Evolutionary conservation across 495 filamentous ascomycete species (phyloP).

Genomic region (Neurospora sp.): DNA sequence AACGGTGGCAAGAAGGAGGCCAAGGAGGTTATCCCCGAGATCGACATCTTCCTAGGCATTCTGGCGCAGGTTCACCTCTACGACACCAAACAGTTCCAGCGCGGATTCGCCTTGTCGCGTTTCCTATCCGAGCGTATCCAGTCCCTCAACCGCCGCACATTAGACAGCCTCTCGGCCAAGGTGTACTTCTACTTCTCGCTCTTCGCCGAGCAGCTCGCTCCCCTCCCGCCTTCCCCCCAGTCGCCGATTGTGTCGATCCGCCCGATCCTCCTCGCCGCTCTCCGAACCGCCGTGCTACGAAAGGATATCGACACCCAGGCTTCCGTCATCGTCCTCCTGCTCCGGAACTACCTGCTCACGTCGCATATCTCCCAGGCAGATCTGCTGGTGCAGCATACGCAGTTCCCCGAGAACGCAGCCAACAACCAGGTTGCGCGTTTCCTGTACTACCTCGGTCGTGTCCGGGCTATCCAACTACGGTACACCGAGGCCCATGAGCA

Average conservation of each 20-base stretch:
- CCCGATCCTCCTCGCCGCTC: conserved; percentile 72
- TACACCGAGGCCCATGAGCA: conserved; percentile 97
- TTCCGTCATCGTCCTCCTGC: conserved; percentile 83
- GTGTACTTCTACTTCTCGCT: conserved; percentile 97
- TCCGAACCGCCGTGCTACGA: conserved; percentile 84
- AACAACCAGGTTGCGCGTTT: conserved; percentile 98
- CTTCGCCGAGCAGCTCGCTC: conserved; percentile 81
- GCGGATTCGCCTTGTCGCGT: conserved; percentile 73
- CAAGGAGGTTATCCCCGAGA: conserved; percentile 77
- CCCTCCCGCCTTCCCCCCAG: conserved; percentile 75
- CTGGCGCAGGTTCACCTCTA: conserved; percentile 82
- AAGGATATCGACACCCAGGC: conserved; percentile 96
- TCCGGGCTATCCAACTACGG: conserved; percentile 88
- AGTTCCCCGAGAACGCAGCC: conserved; percentile 83
- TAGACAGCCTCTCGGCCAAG: conserved; percentile 87
- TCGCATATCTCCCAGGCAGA: conserved; percentile 97
- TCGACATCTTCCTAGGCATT: conserved; percentile 85
- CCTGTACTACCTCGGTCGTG: conserved; percentile 90
- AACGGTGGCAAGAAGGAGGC: conserved; percentile 45
- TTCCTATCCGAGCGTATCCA: conserved; percentile 76
- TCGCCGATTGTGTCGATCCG: conserved; percentile 79
- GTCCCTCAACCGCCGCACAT: conserved; percentile 78
- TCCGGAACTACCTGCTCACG: conserved; percentile 91
- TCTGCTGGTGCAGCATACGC: conserved; percentile 84
- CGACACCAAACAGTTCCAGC: conserved; percentile 67